Evolutionary conservation across 2,329 filamentous ascomycete species (phyloP), one percentile per base, ranked within the genome.

Genomic region (Ceratocystis diversiconidia): DNA sequence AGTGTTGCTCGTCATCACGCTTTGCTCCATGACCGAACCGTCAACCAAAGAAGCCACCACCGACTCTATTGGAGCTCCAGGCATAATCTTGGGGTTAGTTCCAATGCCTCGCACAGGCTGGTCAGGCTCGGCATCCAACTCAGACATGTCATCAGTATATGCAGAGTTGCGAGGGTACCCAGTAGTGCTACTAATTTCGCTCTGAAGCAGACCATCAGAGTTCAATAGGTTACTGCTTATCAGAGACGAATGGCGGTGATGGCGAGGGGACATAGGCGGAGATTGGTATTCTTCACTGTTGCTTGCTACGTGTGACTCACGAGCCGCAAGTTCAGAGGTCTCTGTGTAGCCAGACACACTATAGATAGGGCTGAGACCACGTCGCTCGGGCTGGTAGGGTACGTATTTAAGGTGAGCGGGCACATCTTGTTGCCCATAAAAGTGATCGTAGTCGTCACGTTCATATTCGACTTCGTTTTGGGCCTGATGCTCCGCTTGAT

Each of bases 321-420:
- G 82, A 70, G 82, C 82, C 36, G 76, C 75, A 43, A 80, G 79
- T 62, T 67, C 65, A 6, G 65, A 67, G 57, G 64, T 84, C 71
- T 91, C 85, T 3, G 84, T 87, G 71, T 91, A 92, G 68, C 92
- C 94, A 10, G 90, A 92, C 17, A 96, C 89, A 71, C 92, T 96
- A 70, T 94, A 92, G 67, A 95, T 92, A 0, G 92, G 92, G 72
- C 92, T 96, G 61, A 95, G 76, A 10, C 85, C 87, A 52, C 89
- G 86, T 63, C 84, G 81, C 70, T 87, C 84, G 10, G 84, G 80
- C 70, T 86, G 82, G 69, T 89, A 86, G 1, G 86, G 83, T n/a
- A 85, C 79, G 70, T 87, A 88, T 69, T 82, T 83, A 32, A 85
- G 74, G 17, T 83, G 84, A 2, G 83, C 81, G 1, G 84, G 84